A percentile compares a stretch with the other conserved stretches of the same genome.
phyloP scores from a whole-genome alignment of 1,139 yeast genomes.

The Sugiyamaella grinbergsii region DNA sequence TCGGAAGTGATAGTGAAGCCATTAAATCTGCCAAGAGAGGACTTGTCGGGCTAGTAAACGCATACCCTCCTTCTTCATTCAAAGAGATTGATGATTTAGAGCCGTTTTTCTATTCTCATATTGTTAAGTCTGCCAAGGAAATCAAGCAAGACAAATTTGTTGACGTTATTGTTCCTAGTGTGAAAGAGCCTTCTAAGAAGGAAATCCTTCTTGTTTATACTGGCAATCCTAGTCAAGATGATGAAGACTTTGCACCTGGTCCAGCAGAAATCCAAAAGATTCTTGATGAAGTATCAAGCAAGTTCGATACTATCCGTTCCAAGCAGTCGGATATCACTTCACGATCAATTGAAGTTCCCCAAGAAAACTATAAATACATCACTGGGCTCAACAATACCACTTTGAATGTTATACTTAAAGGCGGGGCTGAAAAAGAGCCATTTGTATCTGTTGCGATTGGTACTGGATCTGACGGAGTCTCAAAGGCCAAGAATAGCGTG shows the following conservation, averaged over 20 bases:
- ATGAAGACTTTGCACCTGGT: slow-evolving; percentile 53
- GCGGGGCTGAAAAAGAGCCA: slow-evolving; percentile 34
- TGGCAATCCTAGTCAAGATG: slow-evolving; percentile 40
- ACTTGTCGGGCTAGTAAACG: slow-evolving; percentile 72
- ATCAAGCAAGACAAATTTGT: slow-evolving; percentile 56
- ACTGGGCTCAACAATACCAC: slow-evolving; percentile 52
- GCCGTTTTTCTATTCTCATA: slow-evolving; percentile 60
- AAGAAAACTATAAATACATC: slow-evolving; percentile 54
- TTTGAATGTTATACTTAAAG: slow-evolving; percentile 52
- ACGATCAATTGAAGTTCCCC: slow-evolving; percentile 53
- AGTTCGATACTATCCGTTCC: slow-evolving; percentile 59
- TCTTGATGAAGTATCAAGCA: slow-evolving; percentile 50
- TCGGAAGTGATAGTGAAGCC: slow-evolving; percentile 48
- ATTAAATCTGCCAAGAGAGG: slow-evolving; percentile 62
- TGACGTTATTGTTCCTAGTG: slow-evolving; percentile 55
- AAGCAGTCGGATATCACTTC: slow-evolving; percentile 58
- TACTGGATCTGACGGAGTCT: slow-evolving; percentile 40
- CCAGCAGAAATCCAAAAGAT: slow-evolving; percentile 40
- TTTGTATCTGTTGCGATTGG: slow-evolving; percentile 37
- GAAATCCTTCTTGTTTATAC: slow-evolving; percentile 51
- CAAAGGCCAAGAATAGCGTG: slow-evolving; percentile 54
- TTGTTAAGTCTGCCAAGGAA: slow-evolving; percentile 47
- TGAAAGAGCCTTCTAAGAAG: slow-evolving; percentile 21
- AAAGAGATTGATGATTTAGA: slow-evolving; percentile 66
- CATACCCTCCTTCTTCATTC: slow-evolving; percentile 67